Percentiles rank a stretch among this genome's conserved stretches.
phyloP scores from a whole-genome alignment of 176 grass and related monocot genomes.

The Triticum timopheevii region DNA sequence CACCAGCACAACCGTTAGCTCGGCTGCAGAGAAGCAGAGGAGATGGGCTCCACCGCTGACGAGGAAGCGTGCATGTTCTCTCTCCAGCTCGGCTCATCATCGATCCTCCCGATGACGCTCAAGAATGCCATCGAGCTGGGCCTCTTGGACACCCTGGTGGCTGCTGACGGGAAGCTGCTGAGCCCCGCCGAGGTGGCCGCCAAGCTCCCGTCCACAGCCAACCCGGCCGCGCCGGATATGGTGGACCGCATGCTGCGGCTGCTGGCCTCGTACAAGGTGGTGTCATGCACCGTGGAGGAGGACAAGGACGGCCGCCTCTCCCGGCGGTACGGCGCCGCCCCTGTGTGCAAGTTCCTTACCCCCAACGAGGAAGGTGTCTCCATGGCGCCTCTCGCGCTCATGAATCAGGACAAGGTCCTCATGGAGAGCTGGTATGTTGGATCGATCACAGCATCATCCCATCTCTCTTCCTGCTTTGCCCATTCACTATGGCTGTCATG shows the following conservation, averaged over 20 bases:
- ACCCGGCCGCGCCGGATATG: constrained; percentile 59
- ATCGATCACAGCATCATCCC: background rate
- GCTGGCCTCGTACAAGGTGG: constrained; percentile 68
- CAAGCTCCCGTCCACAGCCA: constrained; percentile 36
- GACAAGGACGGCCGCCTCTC: constrained; percentile 44
- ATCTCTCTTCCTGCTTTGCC: background rate
- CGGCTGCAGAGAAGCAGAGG: background rate
- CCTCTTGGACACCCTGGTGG: constrained; percentile 61
- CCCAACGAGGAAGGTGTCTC: constrained; percentile 89
- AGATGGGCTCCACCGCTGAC: constrained; percentile 66
- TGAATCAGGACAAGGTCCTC: constrained; percentile 95
- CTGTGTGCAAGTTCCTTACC: constrained; percentile 81
- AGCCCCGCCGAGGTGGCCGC: constrained; percentile 51
- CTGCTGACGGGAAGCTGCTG: constrained; percentile 26
- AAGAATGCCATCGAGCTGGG: constrained; percentile 90
- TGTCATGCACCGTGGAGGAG: constrained; percentile 44
- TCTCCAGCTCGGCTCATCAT: constrained; percentile 65
- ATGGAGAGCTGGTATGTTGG: constrained; percentile 88
- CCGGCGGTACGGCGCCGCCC: constrained; percentile 42
- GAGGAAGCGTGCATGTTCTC: constrained; percentile 94
- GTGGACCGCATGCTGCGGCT: constrained; percentile 88
- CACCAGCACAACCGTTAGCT: background rate
- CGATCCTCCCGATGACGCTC: constrained; percentile 94
- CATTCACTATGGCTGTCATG: background rate
- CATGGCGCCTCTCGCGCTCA: constrained; percentile 74